Percentiles rank a stretch among this genome's conserved stretches.
These are phyloP conservation scores for Dictyostelium capitatum DNA, from an alignment of 78 protist genomes.

Conservation along the genomic window DNA sequence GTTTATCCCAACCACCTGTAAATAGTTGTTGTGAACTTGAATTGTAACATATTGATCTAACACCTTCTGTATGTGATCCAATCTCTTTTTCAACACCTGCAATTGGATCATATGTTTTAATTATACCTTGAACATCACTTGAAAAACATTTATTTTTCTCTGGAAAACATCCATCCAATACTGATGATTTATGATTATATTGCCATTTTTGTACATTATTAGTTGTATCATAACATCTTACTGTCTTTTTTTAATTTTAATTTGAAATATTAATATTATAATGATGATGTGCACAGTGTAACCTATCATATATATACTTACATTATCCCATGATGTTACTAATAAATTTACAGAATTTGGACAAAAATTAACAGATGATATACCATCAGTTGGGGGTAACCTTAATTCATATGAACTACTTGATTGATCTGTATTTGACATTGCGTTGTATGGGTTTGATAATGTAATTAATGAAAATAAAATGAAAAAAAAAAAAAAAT, in stretches of 20 bases:
- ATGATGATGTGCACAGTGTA: too few species aligned
- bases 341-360: conserved; percentile 30
- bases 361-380: conserved; percentile 58
- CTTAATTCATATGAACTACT: conserved; percentile 33
- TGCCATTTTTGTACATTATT: conserved; percentile 43
- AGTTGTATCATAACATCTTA: conserved; percentile 60
- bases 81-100: conserved; percentile 15
- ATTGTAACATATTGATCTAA: conserved; percentile 37
- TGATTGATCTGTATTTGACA: background rate
- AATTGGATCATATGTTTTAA: conserved; percentile 30
- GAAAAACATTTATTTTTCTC: conserved; percentile 35
- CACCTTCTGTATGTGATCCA: conserved; percentile 69
- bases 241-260: too few species aligned
- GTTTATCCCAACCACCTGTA: conserved; percentile 94
- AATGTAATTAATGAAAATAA: too few species aligned
- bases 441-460: too few species aligned
- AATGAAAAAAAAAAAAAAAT: too few species aligned
- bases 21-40: conserved; percentile 2
- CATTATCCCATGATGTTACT: conserved; percentile 85
- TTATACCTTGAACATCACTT: conserved; percentile 4
- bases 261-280: background rate
- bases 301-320: background rate
- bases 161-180: conserved; percentile 60
- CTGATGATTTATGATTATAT: conserved; percentile 39
- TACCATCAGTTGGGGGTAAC: conserved; percentile 81